A percentile compares a stretch with the other conserved stretches of the same genome.
Conservation (phyloP, 1,284 basidiomycete genomes). For the Cyathus pygmaeus region DNA sequence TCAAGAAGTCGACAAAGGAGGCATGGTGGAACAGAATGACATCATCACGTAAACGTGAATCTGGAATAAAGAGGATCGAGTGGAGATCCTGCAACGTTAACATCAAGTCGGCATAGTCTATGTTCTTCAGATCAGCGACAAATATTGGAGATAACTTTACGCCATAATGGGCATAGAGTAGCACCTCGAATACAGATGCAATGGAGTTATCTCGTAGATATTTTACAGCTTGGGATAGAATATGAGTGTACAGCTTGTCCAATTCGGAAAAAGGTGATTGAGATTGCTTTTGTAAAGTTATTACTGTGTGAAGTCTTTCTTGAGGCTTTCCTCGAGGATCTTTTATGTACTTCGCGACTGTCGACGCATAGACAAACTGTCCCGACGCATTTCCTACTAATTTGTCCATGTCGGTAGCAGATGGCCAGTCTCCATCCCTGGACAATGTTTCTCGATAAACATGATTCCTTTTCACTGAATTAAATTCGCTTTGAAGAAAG, state of each 20-base stretch:
- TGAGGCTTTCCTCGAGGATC: slow-evolving; percentile 9
- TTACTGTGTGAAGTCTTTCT: slow-evolving; percentile 10
- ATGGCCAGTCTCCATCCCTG: slow-evolving; percentile 2
- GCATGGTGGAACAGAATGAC: slow-evolving; percentile 25
- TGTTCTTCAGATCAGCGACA: too few species aligned
- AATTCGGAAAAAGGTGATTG: slow-evolving; percentile 13
- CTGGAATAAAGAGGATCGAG: background rate
- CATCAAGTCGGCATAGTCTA: background rate
- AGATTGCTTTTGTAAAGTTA: slow-evolving; percentile 3
- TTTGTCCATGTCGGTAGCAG: background rate
- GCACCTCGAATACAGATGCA: slow-evolving; percentile 3
- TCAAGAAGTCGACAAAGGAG: slow-evolving; percentile 33
- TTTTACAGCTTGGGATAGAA: slow-evolving; percentile 6
- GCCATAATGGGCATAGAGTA: too few species aligned
- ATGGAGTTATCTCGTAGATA: slow-evolving; percentile 4
- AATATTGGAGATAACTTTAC: background rate
- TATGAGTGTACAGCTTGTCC: slow-evolving; percentile 15
- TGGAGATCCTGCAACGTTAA: background rate
- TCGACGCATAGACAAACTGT: slow-evolving; percentile 7
- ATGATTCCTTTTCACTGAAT: background rate
- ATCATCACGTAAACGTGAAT: background rate
- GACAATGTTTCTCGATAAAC: background rate
- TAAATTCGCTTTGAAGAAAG: slow-evolving; percentile 5
- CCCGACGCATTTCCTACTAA: slow-evolving; percentile 3
- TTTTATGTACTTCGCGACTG: slow-evolving; percentile 5